Evolutionary conservation across 805 yeast species (phyloP).

Genomic region (Sugiyamaella mastotermitis): DNA sequence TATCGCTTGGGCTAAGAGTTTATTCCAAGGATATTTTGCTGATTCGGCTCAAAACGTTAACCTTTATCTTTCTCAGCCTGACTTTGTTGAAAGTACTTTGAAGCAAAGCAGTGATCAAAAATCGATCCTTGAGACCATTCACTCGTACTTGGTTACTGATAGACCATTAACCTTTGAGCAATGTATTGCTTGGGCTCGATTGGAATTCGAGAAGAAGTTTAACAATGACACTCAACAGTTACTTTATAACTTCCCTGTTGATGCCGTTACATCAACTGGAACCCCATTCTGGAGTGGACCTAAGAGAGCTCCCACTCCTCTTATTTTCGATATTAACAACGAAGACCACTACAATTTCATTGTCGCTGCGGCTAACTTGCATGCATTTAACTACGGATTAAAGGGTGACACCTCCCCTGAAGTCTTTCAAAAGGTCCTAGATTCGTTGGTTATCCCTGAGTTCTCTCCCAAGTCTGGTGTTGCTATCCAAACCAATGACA

Average conservation of each 20-base stretch:
- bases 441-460: constrained; percentile 45
- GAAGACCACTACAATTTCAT: constrained; percentile 77
- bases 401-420: constrained; percentile 52
- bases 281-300: constrained; percentile 98
- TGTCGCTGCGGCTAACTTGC: constrained; percentile 83
- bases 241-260: constrained; percentile 89
- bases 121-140: constrained; percentile 74
- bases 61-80: constrained; percentile 82
- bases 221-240: constrained; percentile 84
- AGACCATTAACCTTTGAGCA: constrained; percentile 90
- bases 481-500: constrained; percentile 76
- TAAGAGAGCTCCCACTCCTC: constrained; percentile 90
- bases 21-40: constrained; percentile 85
- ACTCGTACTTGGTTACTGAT: constrained; percentile 58
- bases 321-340: constrained; percentile 67
- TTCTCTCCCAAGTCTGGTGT: constrained; percentile 73
- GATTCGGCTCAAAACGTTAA: constrained; percentile 94
- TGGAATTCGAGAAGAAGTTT: constrained; percentile 80
- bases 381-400: constrained; percentile 86
- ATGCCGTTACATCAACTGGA: constrained; percentile 84
- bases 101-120: constrained; percentile 91
- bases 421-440: constrained; percentile 49
- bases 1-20: constrained; percentile 96
- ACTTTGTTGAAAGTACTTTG: constrained; percentile 84
- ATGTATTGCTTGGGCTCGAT: constrained; percentile 92